Evolutionary conservation across 148 eudicot species (phyloP).

Genomic region (Vaccinium darrowii): DNA sequence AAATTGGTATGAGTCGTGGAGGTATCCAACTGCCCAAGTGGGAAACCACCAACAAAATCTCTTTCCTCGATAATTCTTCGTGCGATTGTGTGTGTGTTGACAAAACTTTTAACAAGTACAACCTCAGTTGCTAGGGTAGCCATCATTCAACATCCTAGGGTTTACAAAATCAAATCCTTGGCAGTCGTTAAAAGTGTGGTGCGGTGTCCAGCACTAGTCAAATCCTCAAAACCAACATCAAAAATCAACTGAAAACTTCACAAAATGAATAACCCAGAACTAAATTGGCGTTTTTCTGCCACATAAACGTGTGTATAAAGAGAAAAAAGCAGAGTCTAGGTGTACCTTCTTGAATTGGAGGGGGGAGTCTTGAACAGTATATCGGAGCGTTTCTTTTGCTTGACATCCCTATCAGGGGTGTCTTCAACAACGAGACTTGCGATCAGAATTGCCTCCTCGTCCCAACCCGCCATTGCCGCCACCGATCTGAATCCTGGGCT

Average conservation of each 20-base stretch:
- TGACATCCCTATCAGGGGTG: conserved; percentile 59
- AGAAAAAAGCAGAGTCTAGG: neutral
- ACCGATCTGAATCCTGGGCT: neutral
- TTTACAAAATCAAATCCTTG: no score
- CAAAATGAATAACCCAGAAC: neutral
- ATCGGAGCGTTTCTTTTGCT: conserved; percentile 52
- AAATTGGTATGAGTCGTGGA: no score
- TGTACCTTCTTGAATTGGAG: conserved; percentile 61
- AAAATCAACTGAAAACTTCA: neutral
- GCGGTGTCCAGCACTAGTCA: no score
- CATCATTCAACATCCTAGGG: no score
- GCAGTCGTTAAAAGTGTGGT: no score
- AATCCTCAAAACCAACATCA: no score
- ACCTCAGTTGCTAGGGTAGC: no score
- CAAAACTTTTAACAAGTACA: no score
- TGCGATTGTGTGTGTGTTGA: no score
- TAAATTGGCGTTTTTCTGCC: neutral
- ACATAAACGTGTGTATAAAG: neutral
- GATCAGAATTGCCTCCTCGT: conserved; percentile 69
- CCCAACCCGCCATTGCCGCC: conserved; percentile 36
- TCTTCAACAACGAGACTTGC: conserved; percentile 75
- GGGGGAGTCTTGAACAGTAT: conserved; percentile 52
- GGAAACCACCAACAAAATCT: no score
- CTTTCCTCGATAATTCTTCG: no score
- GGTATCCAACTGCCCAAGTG: no score